These are phyloP conservation scores for Colletotrichum limetticola DNA, from an alignment of 2,329 filamentous ascomycete species.

Conservation along the genomic window DNA sequence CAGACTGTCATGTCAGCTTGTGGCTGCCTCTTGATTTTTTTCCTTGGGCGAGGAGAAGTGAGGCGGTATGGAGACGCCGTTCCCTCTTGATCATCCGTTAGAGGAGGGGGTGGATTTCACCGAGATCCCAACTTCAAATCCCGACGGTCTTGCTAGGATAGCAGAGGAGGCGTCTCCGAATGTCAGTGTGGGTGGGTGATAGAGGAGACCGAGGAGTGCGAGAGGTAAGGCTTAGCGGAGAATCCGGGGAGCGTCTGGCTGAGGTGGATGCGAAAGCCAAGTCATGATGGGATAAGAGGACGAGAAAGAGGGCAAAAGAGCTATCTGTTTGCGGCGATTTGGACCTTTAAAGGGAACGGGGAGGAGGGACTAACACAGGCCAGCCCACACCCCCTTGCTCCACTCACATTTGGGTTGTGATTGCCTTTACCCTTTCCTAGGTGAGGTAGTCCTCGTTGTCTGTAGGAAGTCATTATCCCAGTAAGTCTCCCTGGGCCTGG, in stretches of 20 bases:
- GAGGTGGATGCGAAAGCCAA: constrained; percentile 8
- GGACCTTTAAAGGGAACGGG: constrained; percentile 10
- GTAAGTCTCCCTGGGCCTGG: constrained; percentile 3
- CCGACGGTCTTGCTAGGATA: neutral
- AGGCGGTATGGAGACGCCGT: constrained; percentile 9
- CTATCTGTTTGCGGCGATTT: constrained; percentile 34
- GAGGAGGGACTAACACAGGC: neutral
- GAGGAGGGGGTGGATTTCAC: neutral
- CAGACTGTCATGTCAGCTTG: neutral
- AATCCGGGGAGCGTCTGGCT: neutral
- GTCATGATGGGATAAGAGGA: neutral
- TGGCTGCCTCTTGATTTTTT: constrained; percentile 1
- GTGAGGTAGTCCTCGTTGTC: neutral
- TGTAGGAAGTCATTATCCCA: neutral
- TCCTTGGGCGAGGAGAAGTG: neutral
- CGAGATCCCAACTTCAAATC: neutral
- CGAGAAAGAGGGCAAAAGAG: neutral
- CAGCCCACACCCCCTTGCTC: neutral
- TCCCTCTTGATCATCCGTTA: neutral
- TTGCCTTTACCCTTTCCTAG: neutral
- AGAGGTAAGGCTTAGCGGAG: constrained; percentile 34
- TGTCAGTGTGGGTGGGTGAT: neutral
- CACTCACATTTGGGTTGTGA: neutral
- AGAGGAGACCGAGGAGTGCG: constrained; percentile 3
- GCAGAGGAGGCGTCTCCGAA: neutral